phyloP scores from a whole-genome alignment of 108 stramenopile genomes.

The Aurantiochytrium sp. region DNA sequence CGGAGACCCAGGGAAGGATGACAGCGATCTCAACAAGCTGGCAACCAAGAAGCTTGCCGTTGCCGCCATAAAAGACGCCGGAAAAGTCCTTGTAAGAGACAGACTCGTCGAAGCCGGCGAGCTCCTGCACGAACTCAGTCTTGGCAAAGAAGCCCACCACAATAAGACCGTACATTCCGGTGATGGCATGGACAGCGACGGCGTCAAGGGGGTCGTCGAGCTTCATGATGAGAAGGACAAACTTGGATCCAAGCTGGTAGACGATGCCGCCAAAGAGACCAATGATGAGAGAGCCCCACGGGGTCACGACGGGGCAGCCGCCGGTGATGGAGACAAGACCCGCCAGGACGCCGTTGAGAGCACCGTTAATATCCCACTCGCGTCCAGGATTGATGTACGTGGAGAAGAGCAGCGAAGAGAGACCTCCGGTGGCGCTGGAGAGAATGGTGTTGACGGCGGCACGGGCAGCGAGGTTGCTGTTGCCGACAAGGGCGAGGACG shows the following conservation, averaged over 20 bases:
- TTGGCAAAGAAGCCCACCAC: conserved; percentile 64
- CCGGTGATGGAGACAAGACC: conserved; percentile 86
- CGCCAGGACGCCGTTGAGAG: conserved; percentile 30
- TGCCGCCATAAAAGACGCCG: conserved; percentile 32
- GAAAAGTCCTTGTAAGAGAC: conserved; percentile 11
- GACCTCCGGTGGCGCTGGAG: neutral
- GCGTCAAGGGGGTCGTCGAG: conserved; percentile 90
- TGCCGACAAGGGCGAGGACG: conserved; percentile 50
- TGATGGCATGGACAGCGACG: conserved; percentile 72
- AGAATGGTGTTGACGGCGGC: neutral
- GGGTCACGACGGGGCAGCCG: conserved; percentile 68
- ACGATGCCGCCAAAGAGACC: conserved; percentile 67
- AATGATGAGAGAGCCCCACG: conserved; percentile 74
- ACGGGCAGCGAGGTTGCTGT: neutral
- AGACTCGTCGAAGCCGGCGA: neutral
- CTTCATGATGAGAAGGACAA: conserved; percentile 50
- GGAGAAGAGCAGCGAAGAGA: neutral
- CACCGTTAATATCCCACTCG: neutral
- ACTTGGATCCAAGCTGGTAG: conserved; percentile 51
- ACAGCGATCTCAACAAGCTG: neutral
- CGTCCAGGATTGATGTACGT: neutral
- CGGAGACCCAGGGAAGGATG: conserved; percentile 27
- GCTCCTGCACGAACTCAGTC: neutral
- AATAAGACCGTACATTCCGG: conserved; percentile 70
- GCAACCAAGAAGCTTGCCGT: conserved; percentile 5